Base-by-base conservation (phyloP, 192 early-diverging fungal species). In the Spizellomyces sp. region DNA sequence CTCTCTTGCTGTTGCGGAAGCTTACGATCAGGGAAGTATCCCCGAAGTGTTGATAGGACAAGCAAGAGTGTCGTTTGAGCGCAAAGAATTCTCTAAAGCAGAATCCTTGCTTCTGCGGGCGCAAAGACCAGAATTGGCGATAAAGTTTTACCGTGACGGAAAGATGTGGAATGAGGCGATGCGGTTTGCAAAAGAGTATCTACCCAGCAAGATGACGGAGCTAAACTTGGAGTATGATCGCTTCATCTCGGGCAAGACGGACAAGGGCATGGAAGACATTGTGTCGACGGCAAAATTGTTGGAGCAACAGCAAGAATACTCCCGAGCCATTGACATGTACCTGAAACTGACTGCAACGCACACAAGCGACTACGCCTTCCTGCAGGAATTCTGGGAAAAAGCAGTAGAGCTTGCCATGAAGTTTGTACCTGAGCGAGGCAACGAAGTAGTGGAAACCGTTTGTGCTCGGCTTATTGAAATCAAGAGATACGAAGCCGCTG, bases 111-210 rank as follows among this genome's bases (percentile, higher is more conserved):
- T 89, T 58, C 68, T 89, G 42, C 74, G 86, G 10, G 87, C 87
- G 12, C 87, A 89, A 66, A 62, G 83, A 52, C 87, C 87, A 17
- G 87, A 89, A 50, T 55, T 88, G 14, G 86, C 85, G 8, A 79
- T 89, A 19, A 83, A 84, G 63, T 71, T 85, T 54, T 89, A 89
- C 79, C 85, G 84, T 45, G 87, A 87, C 52, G 68, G 56, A 27
- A 77, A 77, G 17, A 83, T 83, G 75, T 89, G 87, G 87, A 83
- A 87, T 54, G 87, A 89, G 63, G 87, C 85, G 5, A 63, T 87
- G 50, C 75, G 78, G 36, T 89, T 89, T 55, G 79, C 87, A 5
- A 87, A 84, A 54, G 82, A 89, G 58, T 87, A 89, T 63, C 60
- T 87, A 14, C 87, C 87, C 9, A 77, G 66, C 58, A 78, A 79